Evolutionary conservation across 75 land plant genomes (phyloP), one percentile per base, ranked within the genome.

Genomic region (Azolla pinnata): DNA sequence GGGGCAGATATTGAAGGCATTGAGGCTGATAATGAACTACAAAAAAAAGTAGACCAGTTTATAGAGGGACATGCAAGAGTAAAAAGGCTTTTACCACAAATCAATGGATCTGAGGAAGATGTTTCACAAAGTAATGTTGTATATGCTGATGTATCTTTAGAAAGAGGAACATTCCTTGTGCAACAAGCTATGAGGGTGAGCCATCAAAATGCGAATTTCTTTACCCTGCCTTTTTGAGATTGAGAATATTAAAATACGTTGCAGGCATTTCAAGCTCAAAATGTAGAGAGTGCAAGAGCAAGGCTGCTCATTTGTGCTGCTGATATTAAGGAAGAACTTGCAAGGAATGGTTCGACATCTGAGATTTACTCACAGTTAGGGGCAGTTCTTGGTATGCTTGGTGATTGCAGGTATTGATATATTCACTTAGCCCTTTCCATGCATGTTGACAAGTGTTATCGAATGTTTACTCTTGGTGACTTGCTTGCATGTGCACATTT

Each of bases 21-120:
- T 58, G 89, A 82, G 64, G 70, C 81, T 42, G 89, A 91, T 67
- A 27, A 59, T 1, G 81, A 84, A 26, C 73, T 91, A 65, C 93
- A 91, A 70, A 49, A 21, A 10, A 46, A 64, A 16, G 97, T 91
- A 45, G 97, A 91, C 63, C 81, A 79, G 5, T 91, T 91, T 57
- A 82, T 91, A 65, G 88, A 91, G 56, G 97, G 97, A n/a, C 97
- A 91, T 76, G 86, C 84, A 25, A 82, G 97, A 61, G 83, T 87
- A 4, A 87, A 82, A 53, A 67, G 93, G 57, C 52, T 84, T 58
- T 69, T 69, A 42, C 44, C 57, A 14, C 35, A 70, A 62, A 29
- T 63, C 7, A 71, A 71, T 52, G 45, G 47, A 51, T 31, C 58
- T 29, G 73, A 67, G 28, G 76, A 17, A 35, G 58, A 14, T 3